These are phyloP conservation scores for Tricholomella constricta DNA, from an alignment of 768 basidiomycete genomes.

Conservation along the genomic window DNA sequence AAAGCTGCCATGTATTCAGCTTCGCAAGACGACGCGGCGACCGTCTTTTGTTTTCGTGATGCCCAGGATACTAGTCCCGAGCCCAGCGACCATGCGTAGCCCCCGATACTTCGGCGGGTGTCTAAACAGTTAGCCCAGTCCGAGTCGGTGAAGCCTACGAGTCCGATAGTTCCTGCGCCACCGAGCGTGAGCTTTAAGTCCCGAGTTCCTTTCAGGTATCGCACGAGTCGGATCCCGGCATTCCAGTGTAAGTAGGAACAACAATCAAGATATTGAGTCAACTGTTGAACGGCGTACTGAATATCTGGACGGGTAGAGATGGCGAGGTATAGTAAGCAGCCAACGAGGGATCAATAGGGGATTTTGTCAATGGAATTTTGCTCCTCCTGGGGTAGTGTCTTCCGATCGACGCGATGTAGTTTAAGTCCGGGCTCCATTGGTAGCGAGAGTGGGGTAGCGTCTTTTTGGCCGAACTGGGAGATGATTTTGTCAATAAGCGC, in stretches of 20 bases:
- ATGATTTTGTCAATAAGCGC: neutral
- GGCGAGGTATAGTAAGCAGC: neutral
- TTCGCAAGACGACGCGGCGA: constrained; percentile 21
- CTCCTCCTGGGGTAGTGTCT: neutral
- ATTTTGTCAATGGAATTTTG: neutral
- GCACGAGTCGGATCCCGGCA: neutral
- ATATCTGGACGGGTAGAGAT: neutral
- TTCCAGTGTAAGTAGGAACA: neutral
- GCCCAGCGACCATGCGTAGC: constrained; percentile 34
- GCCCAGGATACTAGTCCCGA: constrained; percentile 37
- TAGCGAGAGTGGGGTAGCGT: neutral
- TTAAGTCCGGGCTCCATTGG: neutral
- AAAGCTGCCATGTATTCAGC: constrained; percentile 6
- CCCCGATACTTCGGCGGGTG: constrained; percentile 19
- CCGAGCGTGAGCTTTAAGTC: neutral
- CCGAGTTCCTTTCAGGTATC: neutral
- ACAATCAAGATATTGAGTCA: neutral
- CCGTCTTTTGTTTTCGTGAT: constrained; percentile 32
- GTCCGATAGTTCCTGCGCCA: neutral
- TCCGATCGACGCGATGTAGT: neutral
- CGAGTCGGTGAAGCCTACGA: neutral
- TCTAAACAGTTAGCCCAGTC: neutral
- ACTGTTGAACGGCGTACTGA: no score
- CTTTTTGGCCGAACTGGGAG: neutral
- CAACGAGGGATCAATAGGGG: neutral